Evolutionary conservation across 768 basidiomycete genomes (phyloP).

Genomic region (Russula sp.): DNA sequence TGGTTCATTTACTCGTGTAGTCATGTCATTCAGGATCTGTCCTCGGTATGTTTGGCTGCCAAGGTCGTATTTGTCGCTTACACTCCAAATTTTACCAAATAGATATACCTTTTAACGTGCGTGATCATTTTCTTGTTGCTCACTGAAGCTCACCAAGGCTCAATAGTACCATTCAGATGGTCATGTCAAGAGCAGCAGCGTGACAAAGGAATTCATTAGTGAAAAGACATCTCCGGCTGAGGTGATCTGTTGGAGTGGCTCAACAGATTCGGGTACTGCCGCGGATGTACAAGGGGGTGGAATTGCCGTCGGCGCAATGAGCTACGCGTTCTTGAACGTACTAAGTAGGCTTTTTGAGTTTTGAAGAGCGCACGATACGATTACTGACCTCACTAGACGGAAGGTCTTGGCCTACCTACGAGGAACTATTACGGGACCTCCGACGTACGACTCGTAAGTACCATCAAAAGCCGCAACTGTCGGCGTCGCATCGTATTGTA

Average conservation of each 20-base stretch:
- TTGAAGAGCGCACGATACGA: neutral
- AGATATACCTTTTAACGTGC: conserved; percentile 16
- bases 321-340: conserved; percentile 20
- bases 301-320: conserved; percentile 22
- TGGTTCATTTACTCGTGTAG: conserved; percentile 17
- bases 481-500: conserved; percentile 20
- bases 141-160: neutral
- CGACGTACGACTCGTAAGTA: conserved; percentile 19
- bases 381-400: conserved; percentile 2
- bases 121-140: neutral
- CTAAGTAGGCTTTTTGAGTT: conserved; percentile 1
- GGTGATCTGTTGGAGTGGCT: conserved; percentile 23
- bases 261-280: conserved; percentile 15
- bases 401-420: conserved; percentile 17
- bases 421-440: conserved; percentile 16
- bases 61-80: neutral
- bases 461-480: conserved; percentile 21
- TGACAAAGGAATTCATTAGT: neutral
- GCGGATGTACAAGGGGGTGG: conserved; percentile 7
- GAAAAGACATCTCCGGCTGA: conserved; percentile 19
- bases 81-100: neutral
- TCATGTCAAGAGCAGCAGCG: conserved; percentile 2
- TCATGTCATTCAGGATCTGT: conserved; percentile 39
- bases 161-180: conserved; percentile 21
- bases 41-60: conserved; percentile 25